Base-by-base conservation (phyloP, 108 stramenopile species). In the Pinguiococcus pyrenoidosus region DNA sequence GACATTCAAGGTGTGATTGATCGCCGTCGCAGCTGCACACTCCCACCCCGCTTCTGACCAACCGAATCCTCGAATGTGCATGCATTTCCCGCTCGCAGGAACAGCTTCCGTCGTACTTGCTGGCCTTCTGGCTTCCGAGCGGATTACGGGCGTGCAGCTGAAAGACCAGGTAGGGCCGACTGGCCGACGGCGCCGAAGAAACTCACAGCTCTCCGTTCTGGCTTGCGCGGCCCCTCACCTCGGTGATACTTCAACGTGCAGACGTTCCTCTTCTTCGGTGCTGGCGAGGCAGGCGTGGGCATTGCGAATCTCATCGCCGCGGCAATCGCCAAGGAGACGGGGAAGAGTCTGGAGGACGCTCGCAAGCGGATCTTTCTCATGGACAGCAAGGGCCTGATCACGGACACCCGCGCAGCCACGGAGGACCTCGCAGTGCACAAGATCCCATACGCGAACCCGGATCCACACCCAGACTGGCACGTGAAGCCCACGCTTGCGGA, bases 1-100 rank as follows among this genome's bases (percentile, higher is more conserved):
- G 96, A 99, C 56, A 99, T 99, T 49, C 96, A 98, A 56, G 96
- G 89, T n/a, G n/a, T n/a, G n/a, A n/a, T n/a, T n/a, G n/a, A n/a
- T n/a, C n/a, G n/a, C n/a, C n/a, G n/a, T n/a, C n/a, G n/a, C n/a
- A n/a, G n/a, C n/a, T n/a, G n/a, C n/a, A n/a, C n/a, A n/a, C n/a
- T n/a, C n/a, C n/a, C n/a, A n/a, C n/a, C n/a, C n/a, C n/a, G n/a
- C n/a, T n/a, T n/a, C n/a, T n/a, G n/a, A n/a, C n/a, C n/a, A n/a
- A n/a, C n/a, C n/a, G n/a, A n/a, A n/a, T n/a, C n/a, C n/a, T n/a
- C n/a, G n/a, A n/a, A n/a, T n/a, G n/a, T n/a, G n/a, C n/a, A n/a
- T n/a, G n/a, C n/a, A n/a, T n/a, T n/a, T n/a, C n/a, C n/a, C n/a
- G n/a, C n/a, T n/a, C n/a, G n/a, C n/a, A n/a, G n/a, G 68, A 25